Evolutionary conservation across 371 early-diverging fungal genomes (phyloP).

Genomic region (Massospora cicadina): DNA sequence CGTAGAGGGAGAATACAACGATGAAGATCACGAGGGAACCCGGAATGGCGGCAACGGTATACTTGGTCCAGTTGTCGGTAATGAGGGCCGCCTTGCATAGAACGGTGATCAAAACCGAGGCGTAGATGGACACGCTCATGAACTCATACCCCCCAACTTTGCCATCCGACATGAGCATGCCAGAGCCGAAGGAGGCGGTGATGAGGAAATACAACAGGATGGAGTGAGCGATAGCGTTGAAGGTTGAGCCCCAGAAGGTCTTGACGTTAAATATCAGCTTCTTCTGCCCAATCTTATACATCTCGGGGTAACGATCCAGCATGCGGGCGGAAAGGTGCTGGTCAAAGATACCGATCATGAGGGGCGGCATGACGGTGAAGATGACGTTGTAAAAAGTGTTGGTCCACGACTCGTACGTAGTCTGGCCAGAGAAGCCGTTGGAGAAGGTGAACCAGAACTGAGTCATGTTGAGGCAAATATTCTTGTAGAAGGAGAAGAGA

Average conservation of each 20-base stretch:
- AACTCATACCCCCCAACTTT: conserved; percentile 55
- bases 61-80: conserved; percentile 74
- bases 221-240: conserved; percentile 89
- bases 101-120: conserved; percentile 58
- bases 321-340: conserved; percentile 81
- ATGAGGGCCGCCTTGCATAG: conserved; percentile 67
- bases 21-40: conserved; percentile 83
- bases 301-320: conserved; percentile 88
- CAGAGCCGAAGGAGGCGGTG: conserved; percentile 29
- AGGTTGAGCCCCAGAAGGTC: conserved; percentile 87
- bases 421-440: conserved; percentile 81
- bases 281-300: conserved; percentile 85
- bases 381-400: conserved; percentile 78
- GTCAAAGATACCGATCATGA: conserved; percentile 84
- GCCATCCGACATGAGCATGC: conserved; percentile 42
- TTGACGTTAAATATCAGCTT: conserved; percentile 81
- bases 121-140: conserved; percentile 57
- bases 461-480: conserved; percentile 87
- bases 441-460: conserved; percentile 93
- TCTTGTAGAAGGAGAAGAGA: conserved; percentile 88
- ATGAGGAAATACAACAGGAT: conserved; percentile 23
- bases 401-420: conserved; percentile 87
- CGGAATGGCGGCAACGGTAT: conserved; percentile 57
- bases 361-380: conserved; percentile 75
- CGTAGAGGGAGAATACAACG: conserved; percentile 68